phyloP scores from a whole-genome alignment of 495 filamentous ascomycete species.

The Pseudevernia furfuracea region DNA sequence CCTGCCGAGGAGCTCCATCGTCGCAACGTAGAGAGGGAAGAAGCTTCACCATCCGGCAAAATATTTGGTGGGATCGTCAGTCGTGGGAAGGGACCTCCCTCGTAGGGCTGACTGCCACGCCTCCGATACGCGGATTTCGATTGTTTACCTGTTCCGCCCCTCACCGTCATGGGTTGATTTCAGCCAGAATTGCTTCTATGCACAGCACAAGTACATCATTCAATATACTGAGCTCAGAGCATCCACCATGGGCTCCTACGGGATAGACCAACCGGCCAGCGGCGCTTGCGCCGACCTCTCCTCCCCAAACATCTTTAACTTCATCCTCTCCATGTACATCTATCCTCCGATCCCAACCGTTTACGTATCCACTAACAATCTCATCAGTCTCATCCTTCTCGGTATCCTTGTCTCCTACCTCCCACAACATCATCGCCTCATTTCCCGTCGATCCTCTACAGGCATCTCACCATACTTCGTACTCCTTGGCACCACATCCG shows the following conservation, averaged over 20 bases:
- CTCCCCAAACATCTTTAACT: conserved; percentile 27
- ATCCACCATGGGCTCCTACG: background rate
- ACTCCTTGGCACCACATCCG: conserved; percentile 81
- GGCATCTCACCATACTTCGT: conserved; percentile 93
- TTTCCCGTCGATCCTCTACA: conserved; percentile 77
- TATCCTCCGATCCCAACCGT: background rate
- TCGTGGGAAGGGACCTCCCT: conserved; percentile 2
- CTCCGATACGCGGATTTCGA: background rate
- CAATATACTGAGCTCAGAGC: background rate
- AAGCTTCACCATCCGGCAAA: background rate
- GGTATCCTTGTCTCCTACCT: conserved; percentile 92
- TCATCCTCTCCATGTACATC: conserved; percentile 28
- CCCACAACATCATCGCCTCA: conserved; percentile 89
- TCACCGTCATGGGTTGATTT: background rate
- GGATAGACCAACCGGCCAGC: background rate
- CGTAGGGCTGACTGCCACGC: background rate
- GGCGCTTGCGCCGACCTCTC: conserved; percentile 23
- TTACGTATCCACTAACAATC: conserved; percentile 1
- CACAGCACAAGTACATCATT: too few relatives aligned
- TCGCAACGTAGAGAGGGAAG: background rate
- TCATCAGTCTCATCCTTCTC: conserved; percentile 66
- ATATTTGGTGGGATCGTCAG: background rate
- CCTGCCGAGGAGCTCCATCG: conserved; percentile 2
- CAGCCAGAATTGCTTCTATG: background rate
- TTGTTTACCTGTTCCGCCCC: background rate